phyloP scores from a whole-genome alignment of 805 yeast species.

The Millerago galiae region DNA sequence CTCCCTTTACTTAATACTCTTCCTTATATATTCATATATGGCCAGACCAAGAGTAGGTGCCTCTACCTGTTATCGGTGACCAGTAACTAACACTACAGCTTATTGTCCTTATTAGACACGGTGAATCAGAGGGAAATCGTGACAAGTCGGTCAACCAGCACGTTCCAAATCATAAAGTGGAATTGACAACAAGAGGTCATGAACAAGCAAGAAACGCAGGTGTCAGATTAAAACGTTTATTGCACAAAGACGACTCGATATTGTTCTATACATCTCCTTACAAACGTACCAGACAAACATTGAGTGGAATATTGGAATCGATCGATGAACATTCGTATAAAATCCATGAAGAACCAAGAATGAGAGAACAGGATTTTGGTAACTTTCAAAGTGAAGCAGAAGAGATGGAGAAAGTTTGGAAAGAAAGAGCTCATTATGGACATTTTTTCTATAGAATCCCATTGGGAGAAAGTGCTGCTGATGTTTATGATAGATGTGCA shows the following conservation, averaged over 20 bases:
- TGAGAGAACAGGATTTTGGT: conserved; percentile 94
- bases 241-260: conserved; percentile 48
- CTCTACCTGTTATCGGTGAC: background rate
- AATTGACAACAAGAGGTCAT: conserved; percentile 68
- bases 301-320: conserved; percentile 60
- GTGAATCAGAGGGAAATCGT: conserved; percentile 86
- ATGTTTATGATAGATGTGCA: conserved; percentile 86
- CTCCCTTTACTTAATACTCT: no score
- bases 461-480: conserved; percentile 94
- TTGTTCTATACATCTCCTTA: conserved; percentile 86
- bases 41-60: conserved; percentile 23
- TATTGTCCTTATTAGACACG: conserved; percentile 80
- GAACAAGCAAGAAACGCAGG: conserved; percentile 60
- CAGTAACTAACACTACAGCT: conserved; percentile 25
- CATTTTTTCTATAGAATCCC: conserved; percentile 87
- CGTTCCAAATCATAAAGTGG: conserved; percentile 75
- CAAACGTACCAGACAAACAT: conserved; percentile 75
- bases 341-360: conserved; percentile 80
- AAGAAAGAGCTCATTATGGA: conserved; percentile 82
- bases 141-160: conserved; percentile 76
- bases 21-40: conserved; percentile 6
- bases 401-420: conserved; percentile 78
- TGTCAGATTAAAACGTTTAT: conserved; percentile 33
- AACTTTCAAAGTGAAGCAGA: conserved; percentile 75
- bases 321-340: conserved; percentile 43